Conservation (phyloP, 2,329 filamentous ascomycete genomes). For the Scedosporium boydii region DNA sequence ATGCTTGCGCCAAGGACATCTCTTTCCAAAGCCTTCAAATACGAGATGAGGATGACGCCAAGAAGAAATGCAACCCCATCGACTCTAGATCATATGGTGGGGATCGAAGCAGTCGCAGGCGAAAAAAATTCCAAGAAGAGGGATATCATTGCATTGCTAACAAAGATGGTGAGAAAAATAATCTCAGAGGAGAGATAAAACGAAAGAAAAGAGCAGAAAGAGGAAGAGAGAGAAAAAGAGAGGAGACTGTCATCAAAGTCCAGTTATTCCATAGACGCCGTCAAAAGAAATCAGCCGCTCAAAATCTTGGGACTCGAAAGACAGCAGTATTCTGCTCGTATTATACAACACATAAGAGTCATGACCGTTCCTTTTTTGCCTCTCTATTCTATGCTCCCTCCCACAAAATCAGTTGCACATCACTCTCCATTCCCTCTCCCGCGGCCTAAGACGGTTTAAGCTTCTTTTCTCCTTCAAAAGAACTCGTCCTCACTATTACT, state of each 20-base stretch:
- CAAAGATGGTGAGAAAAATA: neutral
- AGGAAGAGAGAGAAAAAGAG: neutral
- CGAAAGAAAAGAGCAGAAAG: conserved; percentile 2
- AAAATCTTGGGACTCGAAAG: conserved; percentile 7
- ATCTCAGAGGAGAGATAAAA: conserved; percentile 3
- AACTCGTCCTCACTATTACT: conserved; percentile 35
- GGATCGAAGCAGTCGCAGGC: neutral
- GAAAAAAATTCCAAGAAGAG: neutral
- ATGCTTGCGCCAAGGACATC: no score
- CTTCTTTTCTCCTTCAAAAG: neutral
- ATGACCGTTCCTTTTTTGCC: neutral
- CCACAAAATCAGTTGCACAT: neutral
- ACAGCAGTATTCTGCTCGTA: conserved; percentile 6
- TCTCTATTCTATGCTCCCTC: neutral
- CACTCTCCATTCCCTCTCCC: neutral
- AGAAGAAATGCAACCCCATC: no score
- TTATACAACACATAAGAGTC: conserved; percentile 1
- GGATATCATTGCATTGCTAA: neutral
- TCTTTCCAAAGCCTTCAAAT: no score
- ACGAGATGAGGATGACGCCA: no score
- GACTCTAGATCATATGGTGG: no score
- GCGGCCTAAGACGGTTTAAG: neutral
- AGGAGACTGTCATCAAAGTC: neutral
- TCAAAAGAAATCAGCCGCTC: conserved; percentile 1
- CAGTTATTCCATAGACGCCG: neutral